These are phyloP conservation scores for Musa balbisiana DNA, from an alignment of 202 grass and related monocot species.

Conservation along the genomic window DNA sequence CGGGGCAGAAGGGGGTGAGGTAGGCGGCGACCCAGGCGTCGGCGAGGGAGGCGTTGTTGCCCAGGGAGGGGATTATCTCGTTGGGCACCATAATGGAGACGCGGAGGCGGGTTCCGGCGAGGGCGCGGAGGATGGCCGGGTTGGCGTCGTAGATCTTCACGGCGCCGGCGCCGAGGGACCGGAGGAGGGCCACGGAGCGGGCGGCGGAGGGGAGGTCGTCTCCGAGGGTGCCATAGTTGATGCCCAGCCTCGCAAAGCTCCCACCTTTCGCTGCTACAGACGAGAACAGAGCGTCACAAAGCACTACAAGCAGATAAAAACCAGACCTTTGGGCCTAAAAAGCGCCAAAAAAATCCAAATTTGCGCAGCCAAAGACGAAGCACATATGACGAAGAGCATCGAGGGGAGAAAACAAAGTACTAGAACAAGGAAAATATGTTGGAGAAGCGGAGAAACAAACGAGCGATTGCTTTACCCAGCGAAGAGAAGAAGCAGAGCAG, in stretches of 20 bases:
- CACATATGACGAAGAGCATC: too few species aligned
- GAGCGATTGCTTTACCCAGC: background rate
- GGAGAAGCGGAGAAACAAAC: background rate
- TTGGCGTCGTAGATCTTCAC: conserved; percentile 98
- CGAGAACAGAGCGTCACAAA: background rate
- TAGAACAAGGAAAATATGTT: too few species aligned
- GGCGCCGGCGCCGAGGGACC: conserved; percentile 37
- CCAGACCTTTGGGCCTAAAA: background rate
- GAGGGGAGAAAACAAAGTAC: too few species aligned
- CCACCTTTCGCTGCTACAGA: conserved; percentile 12
- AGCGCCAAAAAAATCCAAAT: background rate
- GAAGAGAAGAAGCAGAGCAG: background rate
- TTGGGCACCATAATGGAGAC: conserved; percentile 97
- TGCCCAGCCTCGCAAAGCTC: conserved; percentile 35
- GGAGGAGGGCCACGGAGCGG: conserved; percentile 50
- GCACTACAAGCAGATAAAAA: background rate
- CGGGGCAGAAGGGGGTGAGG: conserved; percentile 39
- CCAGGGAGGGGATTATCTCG: conserved; percentile 51
- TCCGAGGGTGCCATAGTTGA: conserved; percentile 84
- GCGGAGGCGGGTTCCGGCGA: conserved; percentile 38
- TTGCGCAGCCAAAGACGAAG: too few species aligned
- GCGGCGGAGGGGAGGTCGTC: conserved; percentile 54
- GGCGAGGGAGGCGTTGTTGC: conserved; percentile 38
- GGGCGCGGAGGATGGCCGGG: conserved; percentile 48
- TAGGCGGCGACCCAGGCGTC: conserved; percentile 57